A percentile compares a stretch with the other conserved stretches of the same genome.
phyloP scores from a whole-genome alignment of 2,329 filamentous ascomycete genomes.

The Ceratocystis huliohia region DNA sequence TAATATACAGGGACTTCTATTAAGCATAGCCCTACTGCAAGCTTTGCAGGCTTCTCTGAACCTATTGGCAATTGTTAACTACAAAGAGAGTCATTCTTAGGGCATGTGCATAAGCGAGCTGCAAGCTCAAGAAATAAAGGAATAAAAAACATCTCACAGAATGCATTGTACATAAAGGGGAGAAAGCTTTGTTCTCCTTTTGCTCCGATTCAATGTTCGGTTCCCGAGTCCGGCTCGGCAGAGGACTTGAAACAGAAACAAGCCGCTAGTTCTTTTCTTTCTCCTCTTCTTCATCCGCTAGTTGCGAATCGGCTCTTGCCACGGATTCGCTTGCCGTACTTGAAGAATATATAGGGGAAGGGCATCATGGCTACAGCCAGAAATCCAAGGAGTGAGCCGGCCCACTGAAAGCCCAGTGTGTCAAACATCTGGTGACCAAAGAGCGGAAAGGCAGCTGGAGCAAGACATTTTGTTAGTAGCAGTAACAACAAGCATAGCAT shows the following conservation, averaged over 20 bases:
- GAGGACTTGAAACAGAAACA: neutral
- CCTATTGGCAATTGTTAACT: neutral
- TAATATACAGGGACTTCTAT: neutral
- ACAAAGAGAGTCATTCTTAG: neutral
- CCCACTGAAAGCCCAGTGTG: constrained; percentile 58
- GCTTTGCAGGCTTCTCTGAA: neutral
- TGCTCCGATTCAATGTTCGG: neutral
- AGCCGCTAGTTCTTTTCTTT: neutral
- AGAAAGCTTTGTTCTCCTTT: neutral
- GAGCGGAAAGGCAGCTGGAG: constrained; percentile 56
- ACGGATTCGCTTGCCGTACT: constrained; percentile 45
- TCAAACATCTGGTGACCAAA: constrained; percentile 65
- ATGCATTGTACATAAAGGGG: neutral
- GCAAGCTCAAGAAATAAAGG: neutral
- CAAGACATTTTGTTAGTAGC: constrained; percentile 11
- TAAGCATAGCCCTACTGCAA: neutral
- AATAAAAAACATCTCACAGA: neutral
- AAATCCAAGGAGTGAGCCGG: constrained; percentile 48
- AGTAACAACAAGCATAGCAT: constrained; percentile 17
- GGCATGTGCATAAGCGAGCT: neutral
- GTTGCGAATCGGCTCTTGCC: constrained; percentile 42
- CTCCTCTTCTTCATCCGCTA: neutral
- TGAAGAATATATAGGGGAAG: constrained; percentile 52
- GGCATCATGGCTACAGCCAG: constrained; percentile 49
- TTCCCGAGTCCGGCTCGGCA: neutral